Evolutionary conservation across 805 yeast genomes (phyloP).

Genomic region (Ogataea paradorogensis): DNA sequence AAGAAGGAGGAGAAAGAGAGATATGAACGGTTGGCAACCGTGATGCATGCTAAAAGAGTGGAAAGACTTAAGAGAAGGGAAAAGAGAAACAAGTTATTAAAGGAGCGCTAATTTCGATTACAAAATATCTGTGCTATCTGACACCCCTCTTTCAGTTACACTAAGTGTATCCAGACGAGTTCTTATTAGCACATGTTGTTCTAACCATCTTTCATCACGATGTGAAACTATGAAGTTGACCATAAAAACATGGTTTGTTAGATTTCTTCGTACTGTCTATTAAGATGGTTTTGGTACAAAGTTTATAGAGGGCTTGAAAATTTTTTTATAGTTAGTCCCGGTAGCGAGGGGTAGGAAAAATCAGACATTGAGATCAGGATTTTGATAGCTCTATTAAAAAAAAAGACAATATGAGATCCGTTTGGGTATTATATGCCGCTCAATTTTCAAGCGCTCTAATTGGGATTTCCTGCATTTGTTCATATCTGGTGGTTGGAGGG

Average conservation of each 20-base stretch:
- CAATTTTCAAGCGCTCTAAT: slow-evolving; percentile 19
- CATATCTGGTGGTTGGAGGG: slow-evolving; percentile 58
- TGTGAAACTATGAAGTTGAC: slow-evolving; percentile 25
- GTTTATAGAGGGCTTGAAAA: slow-evolving; percentile 10
- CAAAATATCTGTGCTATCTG: slow-evolving; percentile 33
- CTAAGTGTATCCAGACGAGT: slow-evolving; percentile 35
- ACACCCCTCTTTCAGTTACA: slow-evolving; percentile 36
- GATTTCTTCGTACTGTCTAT: slow-evolving; percentile 35
- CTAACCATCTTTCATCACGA: slow-evolving; percentile 36
- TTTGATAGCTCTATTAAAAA: too few species aligned
- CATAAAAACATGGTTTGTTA: slow-evolving; percentile 18
- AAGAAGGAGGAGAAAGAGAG: slow-evolving; percentile 87
- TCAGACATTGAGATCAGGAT: not conserved
- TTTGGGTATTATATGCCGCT: slow-evolving; percentile 36
- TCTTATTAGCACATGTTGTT: slow-evolving; percentile 33
- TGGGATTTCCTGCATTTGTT: slow-evolving; percentile 44
- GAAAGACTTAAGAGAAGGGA: slow-evolving; percentile 88
- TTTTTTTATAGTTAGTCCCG: slow-evolving; percentile 8
- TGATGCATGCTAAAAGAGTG: slow-evolving; percentile 89
- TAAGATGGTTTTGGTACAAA: slow-evolving; percentile 34
- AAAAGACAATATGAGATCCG: slow-evolving; percentile 36
- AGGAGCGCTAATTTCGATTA: slow-evolving; percentile 62
- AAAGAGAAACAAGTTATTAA: slow-evolving; percentile 90
- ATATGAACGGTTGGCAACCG: slow-evolving; percentile 73
- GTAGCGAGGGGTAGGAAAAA: not conserved